A percentile compares a stretch with the other conserved stretches of the same genome.
phyloP scores from a whole-genome alignment of 345 rosid genomes.

The Geranium brycei region DNA sequence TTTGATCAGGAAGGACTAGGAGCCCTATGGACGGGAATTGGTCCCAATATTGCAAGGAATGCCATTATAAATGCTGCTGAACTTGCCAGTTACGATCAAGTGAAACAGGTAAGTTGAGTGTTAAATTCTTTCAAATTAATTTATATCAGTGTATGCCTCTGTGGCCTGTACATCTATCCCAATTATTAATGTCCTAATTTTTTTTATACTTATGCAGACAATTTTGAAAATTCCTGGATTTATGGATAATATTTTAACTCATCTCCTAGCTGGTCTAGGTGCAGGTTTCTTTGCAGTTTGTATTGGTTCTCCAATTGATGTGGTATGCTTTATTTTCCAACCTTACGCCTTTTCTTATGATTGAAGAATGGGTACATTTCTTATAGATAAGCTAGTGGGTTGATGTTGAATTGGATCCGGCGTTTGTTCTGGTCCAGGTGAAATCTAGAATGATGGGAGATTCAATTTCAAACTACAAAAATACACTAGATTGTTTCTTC shows the following conservation, averaged over 20 bases:
- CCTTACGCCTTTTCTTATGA: not conserved
- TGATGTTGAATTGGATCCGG: not conserved
- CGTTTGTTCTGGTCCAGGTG: constrained; percentile 42
- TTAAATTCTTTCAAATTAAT: not conserved
- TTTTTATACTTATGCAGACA: constrained; percentile 61
- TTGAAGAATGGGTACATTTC: not conserved
- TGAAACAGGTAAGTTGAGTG: constrained; percentile 46
- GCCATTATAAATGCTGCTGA: constrained; percentile 97
- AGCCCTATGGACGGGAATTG: constrained; percentile 94
- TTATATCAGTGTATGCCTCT: not conserved
- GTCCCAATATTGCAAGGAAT: constrained; percentile 89
- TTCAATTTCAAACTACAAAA: constrained; percentile 48
- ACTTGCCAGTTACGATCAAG: constrained; percentile 94
- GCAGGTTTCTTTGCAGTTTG: constrained; percentile 94
- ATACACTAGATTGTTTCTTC: constrained; percentile 77
- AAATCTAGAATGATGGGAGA: constrained; percentile 99
- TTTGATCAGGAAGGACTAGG: constrained; percentile 56
- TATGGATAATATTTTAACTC: constrained; percentile 67
- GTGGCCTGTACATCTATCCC: not conserved
- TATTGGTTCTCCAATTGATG: constrained; percentile 92
- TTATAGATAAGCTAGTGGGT: too few species aligned
- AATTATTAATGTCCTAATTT: not conserved
- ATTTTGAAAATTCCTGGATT: constrained; percentile 93
- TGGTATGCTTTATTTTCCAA: constrained; percentile 32
- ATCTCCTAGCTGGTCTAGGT: constrained; percentile 78